Conservation (phyloP, 352 stramenopile species). For the Pythium phragmitis region DNA sequence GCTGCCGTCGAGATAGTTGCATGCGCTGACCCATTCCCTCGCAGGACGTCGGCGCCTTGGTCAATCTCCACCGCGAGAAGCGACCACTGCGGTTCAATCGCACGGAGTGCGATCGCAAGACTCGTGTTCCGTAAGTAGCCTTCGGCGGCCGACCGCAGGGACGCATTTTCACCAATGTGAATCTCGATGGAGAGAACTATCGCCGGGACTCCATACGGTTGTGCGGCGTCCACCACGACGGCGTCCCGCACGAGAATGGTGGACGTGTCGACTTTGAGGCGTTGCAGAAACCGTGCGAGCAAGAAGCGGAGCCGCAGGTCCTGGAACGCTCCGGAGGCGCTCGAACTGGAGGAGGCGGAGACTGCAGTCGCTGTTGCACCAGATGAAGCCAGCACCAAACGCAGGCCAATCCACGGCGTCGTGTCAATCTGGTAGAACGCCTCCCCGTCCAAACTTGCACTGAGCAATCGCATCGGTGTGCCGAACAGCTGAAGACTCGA, state of each 20-base stretch:
- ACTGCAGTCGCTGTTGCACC: not conserved
- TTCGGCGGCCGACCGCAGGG: slow-evolving; percentile 10
- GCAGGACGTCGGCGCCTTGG: not conserved
- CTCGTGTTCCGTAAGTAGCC: slow-evolving; percentile 29
- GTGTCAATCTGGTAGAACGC: slow-evolving; percentile 33
- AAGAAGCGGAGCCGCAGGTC: slow-evolving; percentile 35
- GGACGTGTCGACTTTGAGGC: slow-evolving; percentile 24
- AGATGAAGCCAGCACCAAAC: slow-evolving; percentile 16
- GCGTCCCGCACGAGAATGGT: slow-evolving; percentile 32
- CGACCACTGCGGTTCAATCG: slow-evolving; percentile 28
- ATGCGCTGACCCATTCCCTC: not conserved
- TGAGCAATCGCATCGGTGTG: slow-evolving; percentile 18
- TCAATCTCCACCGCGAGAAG: slow-evolving; percentile 30
- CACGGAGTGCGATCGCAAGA: slow-evolving; percentile 13
- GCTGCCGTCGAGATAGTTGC: not conserved
- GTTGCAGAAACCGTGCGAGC: slow-evolving; percentile 11
- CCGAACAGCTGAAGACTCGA: slow-evolving; percentile 29
- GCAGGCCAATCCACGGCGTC: slow-evolving; percentile 27
- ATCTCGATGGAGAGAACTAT: slow-evolving; percentile 29
- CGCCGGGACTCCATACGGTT: slow-evolving; percentile 12
- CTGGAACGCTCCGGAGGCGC: slow-evolving; percentile 20
- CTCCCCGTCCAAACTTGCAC: slow-evolving; percentile 29
- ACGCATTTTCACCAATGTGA: slow-evolving; percentile 22
- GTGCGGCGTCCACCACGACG: not conserved
- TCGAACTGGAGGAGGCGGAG: not conserved